Percentiles rank a stretch among this genome's conserved stretches.
Evolutionary conservation across 345 rosid genomes (phyloP).

Genomic region (Populus euphratica): DNA sequence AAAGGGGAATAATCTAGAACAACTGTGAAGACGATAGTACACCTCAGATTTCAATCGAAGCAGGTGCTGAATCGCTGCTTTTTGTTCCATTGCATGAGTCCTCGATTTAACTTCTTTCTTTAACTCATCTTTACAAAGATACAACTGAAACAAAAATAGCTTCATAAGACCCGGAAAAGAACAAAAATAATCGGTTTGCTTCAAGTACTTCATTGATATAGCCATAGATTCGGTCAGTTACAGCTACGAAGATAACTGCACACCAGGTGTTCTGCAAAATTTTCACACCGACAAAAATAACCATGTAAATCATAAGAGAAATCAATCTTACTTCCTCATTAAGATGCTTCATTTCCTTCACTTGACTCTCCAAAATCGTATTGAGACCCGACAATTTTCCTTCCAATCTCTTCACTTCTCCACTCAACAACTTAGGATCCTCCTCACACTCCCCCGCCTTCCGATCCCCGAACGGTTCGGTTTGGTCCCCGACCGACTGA

Average conservation of each 20-base stretch:
- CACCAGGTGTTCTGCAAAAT: background rate
- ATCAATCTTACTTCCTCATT: constrained; percentile 49
- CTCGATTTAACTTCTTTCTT: constrained; percentile 47
- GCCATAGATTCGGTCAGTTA: background rate
- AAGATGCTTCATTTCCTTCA: constrained; percentile 46
- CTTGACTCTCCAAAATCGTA: constrained; percentile 44
- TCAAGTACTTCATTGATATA: background rate
- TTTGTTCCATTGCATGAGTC: constrained; percentile 59
- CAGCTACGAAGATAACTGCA: background rate
- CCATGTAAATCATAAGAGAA: background rate
- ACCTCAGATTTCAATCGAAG: constrained; percentile 66
- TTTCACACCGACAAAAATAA: background rate
- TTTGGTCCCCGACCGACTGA: constrained; percentile 66
- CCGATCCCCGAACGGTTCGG: constrained; percentile 31
- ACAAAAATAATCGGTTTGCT: background rate
- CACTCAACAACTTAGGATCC: constrained; percentile 51
- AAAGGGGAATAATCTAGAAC: background rate
- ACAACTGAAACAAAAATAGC: constrained; percentile 44
- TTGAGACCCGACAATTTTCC: constrained; percentile 50
- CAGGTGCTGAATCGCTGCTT: constrained; percentile 38
- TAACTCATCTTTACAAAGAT: constrained; percentile 42
- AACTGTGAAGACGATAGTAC: background rate
- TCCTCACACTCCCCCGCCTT: constrained; percentile 33
- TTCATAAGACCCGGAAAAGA: background rate
- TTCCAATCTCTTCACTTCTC: constrained; percentile 58